phyloP scores from a whole-genome alignment of 73 alveolate genomes.

The Paramecium sexaurelia region DNA sequence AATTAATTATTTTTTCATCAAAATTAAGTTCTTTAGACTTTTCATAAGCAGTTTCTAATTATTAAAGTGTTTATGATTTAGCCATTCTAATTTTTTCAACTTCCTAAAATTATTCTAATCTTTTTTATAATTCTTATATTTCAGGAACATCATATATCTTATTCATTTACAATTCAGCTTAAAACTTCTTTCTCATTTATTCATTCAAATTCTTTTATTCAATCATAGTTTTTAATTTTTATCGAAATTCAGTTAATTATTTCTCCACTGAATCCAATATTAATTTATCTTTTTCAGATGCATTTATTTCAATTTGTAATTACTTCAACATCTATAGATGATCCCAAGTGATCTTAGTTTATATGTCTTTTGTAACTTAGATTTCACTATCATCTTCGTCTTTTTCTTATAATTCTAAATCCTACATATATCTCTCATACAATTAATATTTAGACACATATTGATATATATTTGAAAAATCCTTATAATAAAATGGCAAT shows the following conservation, averaged over 20 bases:
- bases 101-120: not conserved
- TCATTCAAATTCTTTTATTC: conserved; percentile 5
- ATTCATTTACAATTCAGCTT: not conserved
- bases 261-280: not conserved
- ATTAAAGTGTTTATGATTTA: conserved; percentile 26
- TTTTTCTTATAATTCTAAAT: not conserved
- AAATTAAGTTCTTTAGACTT: not conserved
- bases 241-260: not conserved
- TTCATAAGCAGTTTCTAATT: not conserved
- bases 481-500: not conserved
- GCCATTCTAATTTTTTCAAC: conserved; percentile 33
- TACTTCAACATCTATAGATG: not conserved
- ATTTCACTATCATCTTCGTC: conserved; percentile 41
- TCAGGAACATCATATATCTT: conserved; percentile 20
- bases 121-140: not conserved
- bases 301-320: not conserved
- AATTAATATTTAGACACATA: not conserved
- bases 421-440: not conserved
- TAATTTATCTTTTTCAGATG: not conserved
- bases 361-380: not conserved
- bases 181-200: conserved; percentile 25
- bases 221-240: not conserved
- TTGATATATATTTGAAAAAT: not conserved
- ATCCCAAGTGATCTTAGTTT: not conserved
- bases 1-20: conserved; percentile 13